These are phyloP conservation scores for Candida vartiovaarae DNA, from an alignment of 805 yeast species.

Conservation along the genomic window DNA sequence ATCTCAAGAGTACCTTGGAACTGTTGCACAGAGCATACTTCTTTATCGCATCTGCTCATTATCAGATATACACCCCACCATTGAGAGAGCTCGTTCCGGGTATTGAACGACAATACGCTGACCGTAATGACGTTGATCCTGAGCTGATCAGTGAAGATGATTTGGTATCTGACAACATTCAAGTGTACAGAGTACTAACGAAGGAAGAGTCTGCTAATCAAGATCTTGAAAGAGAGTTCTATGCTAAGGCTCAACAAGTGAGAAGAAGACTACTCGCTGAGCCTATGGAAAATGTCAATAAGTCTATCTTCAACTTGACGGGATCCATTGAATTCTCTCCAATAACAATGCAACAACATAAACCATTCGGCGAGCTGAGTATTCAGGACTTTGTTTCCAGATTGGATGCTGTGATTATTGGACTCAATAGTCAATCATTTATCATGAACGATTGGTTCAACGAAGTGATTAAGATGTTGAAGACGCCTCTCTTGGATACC, in stretches of 20 bases:
- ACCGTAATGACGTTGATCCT: constrained; percentile 8
- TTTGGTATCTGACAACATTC: constrained; percentile 23
- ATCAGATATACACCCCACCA: constrained; percentile 41
- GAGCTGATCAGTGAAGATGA: not conserved
- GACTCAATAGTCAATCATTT: constrained; percentile 46
- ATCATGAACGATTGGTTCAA: constrained; percentile 46
- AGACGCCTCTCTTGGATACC: constrained; percentile 45
- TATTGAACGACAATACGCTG: constrained; percentile 11
- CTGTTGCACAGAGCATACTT: constrained; percentile 71
- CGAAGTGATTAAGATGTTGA: constrained; percentile 35
- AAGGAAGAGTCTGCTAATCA: constrained; percentile 32
- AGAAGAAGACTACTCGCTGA: constrained; percentile 43
- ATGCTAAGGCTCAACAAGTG: constrained; percentile 54
- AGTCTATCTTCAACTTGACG: constrained; percentile 3
- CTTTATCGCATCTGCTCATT: constrained; percentile 68
- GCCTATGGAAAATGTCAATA: constrained; percentile 20
- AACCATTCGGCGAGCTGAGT: constrained; percentile 5
- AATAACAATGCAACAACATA: not conserved
- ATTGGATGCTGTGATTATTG: constrained; percentile 16
- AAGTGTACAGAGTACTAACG: constrained; percentile 15
- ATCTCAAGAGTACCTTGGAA: constrained; percentile 42
- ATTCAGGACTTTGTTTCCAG: constrained; percentile 7
- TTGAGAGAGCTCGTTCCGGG: constrained; percentile 20
- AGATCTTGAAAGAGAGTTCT: constrained; percentile 43
- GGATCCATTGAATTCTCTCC: not conserved